Conservation (phyloP, 345 rosid species). For the Salix purpurea region DNA sequence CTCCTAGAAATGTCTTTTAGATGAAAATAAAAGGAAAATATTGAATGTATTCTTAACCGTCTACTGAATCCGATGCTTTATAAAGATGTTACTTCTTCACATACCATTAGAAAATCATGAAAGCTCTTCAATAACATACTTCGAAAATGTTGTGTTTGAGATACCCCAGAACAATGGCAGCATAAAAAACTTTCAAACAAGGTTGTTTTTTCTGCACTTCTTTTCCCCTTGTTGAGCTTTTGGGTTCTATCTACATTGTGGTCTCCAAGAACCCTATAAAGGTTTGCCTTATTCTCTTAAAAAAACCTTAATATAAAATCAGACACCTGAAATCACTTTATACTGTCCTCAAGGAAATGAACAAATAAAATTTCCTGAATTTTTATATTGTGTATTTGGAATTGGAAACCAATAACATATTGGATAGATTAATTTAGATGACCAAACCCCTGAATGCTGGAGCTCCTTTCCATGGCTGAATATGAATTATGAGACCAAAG, state of each 20-base stretch:
- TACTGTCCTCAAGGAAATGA: background rate
- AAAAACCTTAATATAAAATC: background rate
- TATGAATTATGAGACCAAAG: background rate
- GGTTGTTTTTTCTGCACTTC: background rate
- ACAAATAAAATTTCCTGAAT: background rate
- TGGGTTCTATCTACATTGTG: background rate
- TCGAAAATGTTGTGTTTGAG: background rate
- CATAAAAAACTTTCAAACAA: background rate
- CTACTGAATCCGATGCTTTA: background rate
- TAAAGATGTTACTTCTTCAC: background rate
- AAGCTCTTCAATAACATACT: background rate
- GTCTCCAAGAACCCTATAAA: too few relatives aligned
- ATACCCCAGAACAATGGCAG: background rate
- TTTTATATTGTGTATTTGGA: background rate
- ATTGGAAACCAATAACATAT: background rate
- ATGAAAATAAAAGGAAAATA: background rate
- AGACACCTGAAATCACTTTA: background rate
- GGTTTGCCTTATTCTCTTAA: background rate
- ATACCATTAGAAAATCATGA: background rate
- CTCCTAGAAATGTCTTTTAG: background rate
- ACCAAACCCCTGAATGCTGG: background rate
- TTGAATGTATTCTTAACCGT: too few relatives aligned
- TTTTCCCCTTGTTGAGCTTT: background rate
- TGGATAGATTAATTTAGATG: background rate
- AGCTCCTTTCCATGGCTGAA: background rate